phyloP scores from a whole-genome alignment of 1,139 yeast genomes.

The Zygoascus sp. region DNA sequence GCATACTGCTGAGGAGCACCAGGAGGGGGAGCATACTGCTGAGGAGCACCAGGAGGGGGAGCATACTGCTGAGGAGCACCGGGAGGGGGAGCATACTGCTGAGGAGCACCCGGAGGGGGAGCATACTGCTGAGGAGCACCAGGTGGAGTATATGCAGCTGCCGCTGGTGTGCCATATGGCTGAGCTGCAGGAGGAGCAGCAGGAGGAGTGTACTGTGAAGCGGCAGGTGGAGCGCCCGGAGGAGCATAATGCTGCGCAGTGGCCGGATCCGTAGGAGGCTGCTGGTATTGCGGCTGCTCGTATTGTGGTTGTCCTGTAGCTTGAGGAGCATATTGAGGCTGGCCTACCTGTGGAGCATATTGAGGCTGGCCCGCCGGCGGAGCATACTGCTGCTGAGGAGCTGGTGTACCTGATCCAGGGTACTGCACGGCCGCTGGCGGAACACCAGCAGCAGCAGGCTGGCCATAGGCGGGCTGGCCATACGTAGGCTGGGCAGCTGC shows the following conservation, averaged over 20 bases:
- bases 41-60: neutral
- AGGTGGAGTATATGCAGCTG: neutral
- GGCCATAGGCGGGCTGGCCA: slow-evolving; percentile 5
- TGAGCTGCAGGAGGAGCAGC: slow-evolving; percentile 12
- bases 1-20: slow-evolving; percentile 13
- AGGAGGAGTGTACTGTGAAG: neutral
- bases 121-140: slow-evolving; percentile 11
- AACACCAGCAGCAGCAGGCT: slow-evolving; percentile 9
- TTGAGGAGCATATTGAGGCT: no score
- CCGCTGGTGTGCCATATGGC: neutral
- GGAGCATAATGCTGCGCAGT: slow-evolving; percentile 10
- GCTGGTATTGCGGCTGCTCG: slow-evolving; percentile 14
- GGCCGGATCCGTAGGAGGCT: no score
- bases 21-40: slow-evolving; percentile 1
- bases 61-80: neutral
- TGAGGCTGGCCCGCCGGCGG: no score
- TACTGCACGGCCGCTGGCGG: slow-evolving; percentile 4
- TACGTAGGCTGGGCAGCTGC: slow-evolving; percentile 2
- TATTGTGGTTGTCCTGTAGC: slow-evolving; percentile 12
- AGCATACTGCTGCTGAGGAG: no score
- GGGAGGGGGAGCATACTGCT: slow-evolving; percentile 1
- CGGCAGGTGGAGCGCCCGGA: slow-evolving; percentile 8
- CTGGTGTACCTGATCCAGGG: neutral
- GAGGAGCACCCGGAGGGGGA: slow-evolving; percentile 9
- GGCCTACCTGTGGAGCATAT: no score